Conservation (phyloP, 495 filamentous ascomycete species). For the Pseudoneurospora amorphoporcata region DNA sequence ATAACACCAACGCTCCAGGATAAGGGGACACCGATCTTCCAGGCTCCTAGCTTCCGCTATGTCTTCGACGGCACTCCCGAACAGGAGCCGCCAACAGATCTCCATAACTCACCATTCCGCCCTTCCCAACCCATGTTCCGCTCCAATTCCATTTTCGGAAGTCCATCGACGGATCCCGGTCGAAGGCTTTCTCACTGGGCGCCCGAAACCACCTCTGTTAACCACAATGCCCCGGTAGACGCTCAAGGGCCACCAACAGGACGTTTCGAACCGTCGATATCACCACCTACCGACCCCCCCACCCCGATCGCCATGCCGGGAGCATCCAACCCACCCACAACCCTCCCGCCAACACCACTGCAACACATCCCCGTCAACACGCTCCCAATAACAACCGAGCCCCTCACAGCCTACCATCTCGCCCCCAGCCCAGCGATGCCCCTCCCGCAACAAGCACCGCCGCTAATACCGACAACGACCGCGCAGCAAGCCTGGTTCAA, state of each 20-base stretch:
- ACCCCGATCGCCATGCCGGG: neutral
- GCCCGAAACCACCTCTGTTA: constrained; percentile 30
- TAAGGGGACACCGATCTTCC: neutral
- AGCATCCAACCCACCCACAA: neutral
- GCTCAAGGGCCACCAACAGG: neutral
- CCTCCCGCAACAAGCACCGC: constrained; percentile 11
- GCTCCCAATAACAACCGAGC: neutral
- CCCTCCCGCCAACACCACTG: neutral
- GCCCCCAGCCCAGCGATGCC: constrained; percentile 6
- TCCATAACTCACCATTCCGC: constrained; percentile 10
- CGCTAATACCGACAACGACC: constrained; percentile 24
- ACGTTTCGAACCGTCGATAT: neutral
- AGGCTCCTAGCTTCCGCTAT: constrained; percentile 30
- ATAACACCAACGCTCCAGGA: neutral
- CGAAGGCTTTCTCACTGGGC: constrained; percentile 46
- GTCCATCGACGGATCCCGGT: constrained; percentile 35
- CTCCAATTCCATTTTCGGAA: constrained; percentile 46
- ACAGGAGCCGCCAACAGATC: constrained; percentile 24
- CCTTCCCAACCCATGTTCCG: constrained; percentile 33
- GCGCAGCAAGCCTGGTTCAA: constrained; percentile 33
- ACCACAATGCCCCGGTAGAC: constrained; percentile 8
- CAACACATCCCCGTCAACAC: neutral
- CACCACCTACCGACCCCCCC: neutral
- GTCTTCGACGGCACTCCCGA: constrained; percentile 38
- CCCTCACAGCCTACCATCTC: neutral